Evolutionary conservation across 2,329 filamentous ascomycete genomes (phyloP).

Genomic region (Eutypa lata): DNA sequence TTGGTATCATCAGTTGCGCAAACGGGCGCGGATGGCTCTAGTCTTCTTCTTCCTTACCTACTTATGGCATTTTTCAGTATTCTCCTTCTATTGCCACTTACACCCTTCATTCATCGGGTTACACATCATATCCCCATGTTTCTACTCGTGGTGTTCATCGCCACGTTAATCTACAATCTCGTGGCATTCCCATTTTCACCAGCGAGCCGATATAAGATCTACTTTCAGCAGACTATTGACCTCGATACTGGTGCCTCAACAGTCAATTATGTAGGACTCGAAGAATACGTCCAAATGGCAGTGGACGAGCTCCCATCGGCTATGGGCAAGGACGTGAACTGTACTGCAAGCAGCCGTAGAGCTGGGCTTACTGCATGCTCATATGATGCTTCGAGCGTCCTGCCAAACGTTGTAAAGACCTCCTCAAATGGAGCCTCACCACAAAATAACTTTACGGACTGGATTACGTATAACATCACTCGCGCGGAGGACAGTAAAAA

Average conservation of each 20-base stretch:
- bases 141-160: conserved; percentile 68
- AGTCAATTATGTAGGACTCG: conserved; percentile 67
- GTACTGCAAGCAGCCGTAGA: conserved; percentile 39
- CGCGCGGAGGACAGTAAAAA: conserved; percentile 36
- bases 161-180: conserved; percentile 81
- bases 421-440: conserved; percentile 37
- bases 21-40: conserved; percentile 80
- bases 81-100: conserved; percentile 69
- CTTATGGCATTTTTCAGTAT: conserved; percentile 65
- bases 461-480: conserved; percentile 65
- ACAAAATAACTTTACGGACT: conserved; percentile 44
- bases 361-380: conserved; percentile 62
- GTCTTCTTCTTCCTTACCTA: conserved; percentile 68
- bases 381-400: conserved; percentile 60
- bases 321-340: conserved; percentile 57
- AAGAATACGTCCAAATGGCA: conserved; percentile 64
- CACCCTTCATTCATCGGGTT: conserved; percentile 84
- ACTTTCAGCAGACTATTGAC: conserved; percentile 79
- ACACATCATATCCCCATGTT: conserved; percentile 79
- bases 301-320: conserved; percentile 69
- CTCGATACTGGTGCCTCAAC: conserved; percentile 68
- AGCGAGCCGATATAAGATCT: conserved; percentile 77
- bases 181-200: conserved; percentile 83
- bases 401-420: conserved; percentile 60
- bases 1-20: conserved; percentile 71